A percentile compares a stretch with the other conserved stretches of the same genome.
Conservation (phyloP, 2,329 filamentous ascomycete genomes). For the Pleochaeta shiraiana region DNA sequence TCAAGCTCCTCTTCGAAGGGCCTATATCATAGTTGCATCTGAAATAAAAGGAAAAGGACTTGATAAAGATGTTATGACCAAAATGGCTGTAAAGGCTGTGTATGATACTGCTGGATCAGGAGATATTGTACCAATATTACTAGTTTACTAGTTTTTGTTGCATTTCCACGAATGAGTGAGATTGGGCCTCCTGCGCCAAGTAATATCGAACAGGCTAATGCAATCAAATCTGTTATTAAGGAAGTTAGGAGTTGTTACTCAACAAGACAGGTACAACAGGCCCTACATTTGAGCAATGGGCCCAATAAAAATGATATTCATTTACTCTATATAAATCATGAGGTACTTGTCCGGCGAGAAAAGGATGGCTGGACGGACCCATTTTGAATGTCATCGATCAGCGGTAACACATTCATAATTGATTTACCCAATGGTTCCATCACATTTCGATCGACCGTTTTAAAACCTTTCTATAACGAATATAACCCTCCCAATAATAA, state of each 20-base stretch:
- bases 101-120: not conserved
- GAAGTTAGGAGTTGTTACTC: not conserved
- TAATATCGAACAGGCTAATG: not conserved
- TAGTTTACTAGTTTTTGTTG: not conserved
- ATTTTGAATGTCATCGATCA: not conserved
- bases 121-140: not conserved
- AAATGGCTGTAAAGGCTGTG: constrained; percentile 2
- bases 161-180: not conserved
- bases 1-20: constrained; percentile 1
- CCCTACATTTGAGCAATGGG: not conserved
- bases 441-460: not conserved
- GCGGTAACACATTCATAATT: not conserved
- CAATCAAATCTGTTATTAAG: not conserved
- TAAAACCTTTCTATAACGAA: not conserved
- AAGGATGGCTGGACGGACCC: not conserved
- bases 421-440: not conserved
- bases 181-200: not conserved
- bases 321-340: not conserved
- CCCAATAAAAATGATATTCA: not conserved
- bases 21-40: not conserved
- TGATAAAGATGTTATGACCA: not conserved
- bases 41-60: not conserved
- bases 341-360: not conserved
- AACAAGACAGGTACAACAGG: not conserved
- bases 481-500: not conserved